Evolutionary conservation across 2,329 filamentous ascomycete species (phyloP).

Genomic region (Aspergillus caelatus): DNA sequence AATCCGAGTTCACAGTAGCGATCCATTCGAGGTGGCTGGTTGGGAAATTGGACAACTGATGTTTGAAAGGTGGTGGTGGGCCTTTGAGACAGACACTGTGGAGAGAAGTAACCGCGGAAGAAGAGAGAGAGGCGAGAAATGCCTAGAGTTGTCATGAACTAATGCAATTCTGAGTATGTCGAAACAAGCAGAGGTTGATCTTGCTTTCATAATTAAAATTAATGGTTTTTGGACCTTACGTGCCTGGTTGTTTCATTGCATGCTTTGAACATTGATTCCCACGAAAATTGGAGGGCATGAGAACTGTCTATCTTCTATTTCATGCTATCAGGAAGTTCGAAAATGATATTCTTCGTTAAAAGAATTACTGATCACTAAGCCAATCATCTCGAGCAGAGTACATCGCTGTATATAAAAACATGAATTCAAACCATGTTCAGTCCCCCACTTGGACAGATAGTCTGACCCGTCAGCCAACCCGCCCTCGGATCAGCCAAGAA

Average conservation of each 20-base stretch:
- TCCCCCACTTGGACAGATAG: slow-evolving; percentile 8
- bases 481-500: slow-evolving; percentile 6
- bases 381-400: neutral
- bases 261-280: neutral
- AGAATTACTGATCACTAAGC: neutral
- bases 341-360: neutral
- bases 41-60: slow-evolving; percentile 64
- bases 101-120: slow-evolving; percentile 58
- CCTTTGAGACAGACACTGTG: slow-evolving; percentile 59
- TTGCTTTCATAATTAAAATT: neutral
- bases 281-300: neutral
- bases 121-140: slow-evolving; percentile 46
- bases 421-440: slow-evolving; percentile 3
- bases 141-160: neutral
- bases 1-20: slow-evolving; percentile 52
- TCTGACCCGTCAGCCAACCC: slow-evolving; percentile 14
- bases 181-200: neutral
- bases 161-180: neutral
- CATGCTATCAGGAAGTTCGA: neutral
- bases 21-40: slow-evolving; percentile 51
- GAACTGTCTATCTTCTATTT: neutral
- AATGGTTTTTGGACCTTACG: neutral
- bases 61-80: slow-evolving; percentile 64
- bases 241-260: neutral
- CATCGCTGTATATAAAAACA: neutral